phyloP scores from a whole-genome alignment of 73 alveolate species.

The Uronychia binucleata region DNA sequence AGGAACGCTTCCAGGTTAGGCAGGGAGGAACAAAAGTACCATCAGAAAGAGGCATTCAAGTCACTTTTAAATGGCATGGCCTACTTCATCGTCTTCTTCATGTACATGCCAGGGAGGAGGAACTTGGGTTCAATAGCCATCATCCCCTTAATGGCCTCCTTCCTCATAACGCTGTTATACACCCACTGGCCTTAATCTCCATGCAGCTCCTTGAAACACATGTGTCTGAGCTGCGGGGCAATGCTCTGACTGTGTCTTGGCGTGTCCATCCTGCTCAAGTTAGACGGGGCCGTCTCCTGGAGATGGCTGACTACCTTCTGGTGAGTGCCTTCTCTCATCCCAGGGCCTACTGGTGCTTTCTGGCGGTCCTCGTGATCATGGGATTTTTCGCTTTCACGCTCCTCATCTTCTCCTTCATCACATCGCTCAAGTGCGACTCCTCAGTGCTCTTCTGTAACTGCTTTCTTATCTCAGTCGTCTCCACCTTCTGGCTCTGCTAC shows the following conservation, averaged over 20 bases:
- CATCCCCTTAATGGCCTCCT: no score
- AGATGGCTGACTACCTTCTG: neutral
- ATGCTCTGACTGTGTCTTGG: neutral
- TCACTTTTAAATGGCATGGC: no score
- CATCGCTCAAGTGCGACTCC: neutral
- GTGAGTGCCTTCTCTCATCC: neutral
- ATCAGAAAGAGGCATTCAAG: no score
- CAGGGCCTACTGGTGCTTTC: constrained; percentile 14
- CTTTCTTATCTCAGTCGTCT: neutral
- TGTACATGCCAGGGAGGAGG: no score
- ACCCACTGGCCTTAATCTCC: neutral
- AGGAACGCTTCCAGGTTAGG: no score
- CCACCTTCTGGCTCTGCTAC: neutral
- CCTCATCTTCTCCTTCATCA: neutral
- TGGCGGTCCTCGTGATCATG: neutral
- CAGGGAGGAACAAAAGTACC: no score
- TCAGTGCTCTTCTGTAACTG: neutral
- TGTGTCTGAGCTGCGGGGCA: neutral
- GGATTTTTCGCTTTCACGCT: constrained; percentile 8
- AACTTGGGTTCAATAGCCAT: no score
- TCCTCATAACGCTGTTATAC: no score
- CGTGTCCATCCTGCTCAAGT: neutral
- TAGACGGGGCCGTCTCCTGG: neutral
- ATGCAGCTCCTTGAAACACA: neutral
- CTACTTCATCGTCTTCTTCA: no score